phyloP scores from a whole-genome alignment of 2,329 filamentous ascomycete species.

The Botrytis porri region DNA sequence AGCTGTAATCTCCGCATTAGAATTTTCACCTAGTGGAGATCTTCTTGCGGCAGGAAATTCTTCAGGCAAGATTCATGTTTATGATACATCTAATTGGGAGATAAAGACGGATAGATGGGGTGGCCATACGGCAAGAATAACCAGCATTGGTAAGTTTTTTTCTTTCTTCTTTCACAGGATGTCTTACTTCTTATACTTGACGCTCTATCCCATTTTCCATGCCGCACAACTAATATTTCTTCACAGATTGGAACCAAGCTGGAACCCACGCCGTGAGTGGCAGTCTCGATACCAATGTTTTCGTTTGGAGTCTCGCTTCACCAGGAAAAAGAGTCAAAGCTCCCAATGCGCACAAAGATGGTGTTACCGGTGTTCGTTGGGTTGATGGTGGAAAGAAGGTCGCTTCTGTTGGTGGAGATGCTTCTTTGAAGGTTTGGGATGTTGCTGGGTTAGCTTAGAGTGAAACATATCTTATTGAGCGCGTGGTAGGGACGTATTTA shows the following conservation, averaged over 20 bases:
- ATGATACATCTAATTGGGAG: constrained; percentile 62
- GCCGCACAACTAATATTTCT: neutral
- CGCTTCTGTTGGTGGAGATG: constrained; percentile 81
- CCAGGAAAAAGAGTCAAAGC: constrained; percentile 83
- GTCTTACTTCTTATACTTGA: neutral
- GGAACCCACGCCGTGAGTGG: constrained; percentile 81
- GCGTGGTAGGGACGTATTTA: neutral
- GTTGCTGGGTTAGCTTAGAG: constrained; percentile 53
- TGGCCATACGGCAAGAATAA: constrained; percentile 67
- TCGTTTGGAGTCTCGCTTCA: constrained; percentile 82
- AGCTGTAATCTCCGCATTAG: constrained; percentile 71
- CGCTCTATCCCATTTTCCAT: neutral
- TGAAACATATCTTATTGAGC: neutral
- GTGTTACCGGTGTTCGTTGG: constrained; percentile 86
- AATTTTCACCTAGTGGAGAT: constrained; percentile 76
- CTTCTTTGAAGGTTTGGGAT: constrained; percentile 85
- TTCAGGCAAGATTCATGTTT: constrained; percentile 84
- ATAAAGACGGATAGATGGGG: constrained; percentile 79
- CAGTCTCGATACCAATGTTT: constrained; percentile 85
- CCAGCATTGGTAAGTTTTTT: constrained; percentile 45
- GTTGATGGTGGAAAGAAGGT: constrained; percentile 63
- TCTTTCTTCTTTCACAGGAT: neutral
- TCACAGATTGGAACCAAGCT: constrained; percentile 67
- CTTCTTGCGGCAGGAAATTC: constrained; percentile 79
- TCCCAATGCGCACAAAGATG: constrained; percentile 91